Evolutionary conservation across 2,329 filamentous ascomycete genomes (phyloP).

Genomic region (Claviceps sorghi): DNA sequence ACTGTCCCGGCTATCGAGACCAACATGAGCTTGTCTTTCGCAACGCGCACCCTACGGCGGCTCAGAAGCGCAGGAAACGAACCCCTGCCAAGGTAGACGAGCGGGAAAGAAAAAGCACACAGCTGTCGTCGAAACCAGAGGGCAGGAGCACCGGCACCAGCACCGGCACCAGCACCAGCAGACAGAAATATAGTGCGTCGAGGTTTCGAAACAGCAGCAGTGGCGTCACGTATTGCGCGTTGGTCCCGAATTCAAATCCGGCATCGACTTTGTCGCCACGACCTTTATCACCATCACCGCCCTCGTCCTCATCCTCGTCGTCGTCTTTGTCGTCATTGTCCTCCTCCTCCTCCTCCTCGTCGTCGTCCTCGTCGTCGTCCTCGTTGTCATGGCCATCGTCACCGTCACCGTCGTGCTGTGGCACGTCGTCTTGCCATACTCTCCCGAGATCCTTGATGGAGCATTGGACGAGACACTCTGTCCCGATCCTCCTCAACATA

Average conservation of each 20-base stretch:
- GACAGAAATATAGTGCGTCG: not conserved
- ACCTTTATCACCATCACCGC: not conserved
- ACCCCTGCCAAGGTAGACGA: slow-evolving; percentile 2
- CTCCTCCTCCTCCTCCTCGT: not conserved
- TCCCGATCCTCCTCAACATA: slow-evolving; percentile 24
- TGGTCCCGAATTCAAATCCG: not conserved
- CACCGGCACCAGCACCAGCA: not conserved
- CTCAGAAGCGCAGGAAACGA: slow-evolving; percentile 19
- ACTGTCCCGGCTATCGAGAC: slow-evolving; percentile 26
- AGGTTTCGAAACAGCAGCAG: slow-evolving; percentile 3
- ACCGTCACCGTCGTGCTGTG: not conserved
- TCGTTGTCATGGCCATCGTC: not conserved
- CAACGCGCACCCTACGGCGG: slow-evolving; percentile 15
- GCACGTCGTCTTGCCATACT: slow-evolving; percentile 3
- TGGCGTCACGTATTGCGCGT: slow-evolving; percentile 3
- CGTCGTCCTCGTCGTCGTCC: not conserved
- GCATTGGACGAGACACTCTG: slow-evolving; percentile 24
- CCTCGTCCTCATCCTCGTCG: not conserved
- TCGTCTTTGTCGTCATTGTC: not conserved
- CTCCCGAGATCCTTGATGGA: slow-evolving; percentile 15
- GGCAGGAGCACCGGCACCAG: not conserved
- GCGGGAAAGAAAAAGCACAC: not conserved
- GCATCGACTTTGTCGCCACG: not conserved
- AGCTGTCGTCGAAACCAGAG: not conserved
- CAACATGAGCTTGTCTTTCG: slow-evolving; percentile 26